Conservation (phyloP, 768 basidiomycete species). For the Tulasnella sp. region DNA sequence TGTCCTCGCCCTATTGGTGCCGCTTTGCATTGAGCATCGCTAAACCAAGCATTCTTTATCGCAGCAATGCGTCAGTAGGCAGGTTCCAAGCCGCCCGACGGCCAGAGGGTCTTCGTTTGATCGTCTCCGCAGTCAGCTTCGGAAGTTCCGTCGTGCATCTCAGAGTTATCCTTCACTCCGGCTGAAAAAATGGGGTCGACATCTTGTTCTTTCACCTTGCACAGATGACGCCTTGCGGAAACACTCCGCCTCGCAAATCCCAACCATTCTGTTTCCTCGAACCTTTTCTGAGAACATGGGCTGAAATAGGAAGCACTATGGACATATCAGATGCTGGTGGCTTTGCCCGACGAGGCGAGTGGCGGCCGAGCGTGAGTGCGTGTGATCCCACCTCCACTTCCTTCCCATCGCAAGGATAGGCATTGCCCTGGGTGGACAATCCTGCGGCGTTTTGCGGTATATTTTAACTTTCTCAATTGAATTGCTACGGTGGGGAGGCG, state of each 20-base stretch:
- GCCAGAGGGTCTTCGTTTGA: background rate
- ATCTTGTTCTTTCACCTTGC: background rate
- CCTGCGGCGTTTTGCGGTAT: background rate
- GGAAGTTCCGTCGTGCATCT: background rate
- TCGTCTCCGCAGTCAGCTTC: background rate
- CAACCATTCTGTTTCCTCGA: background rate
- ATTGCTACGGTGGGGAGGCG: background rate
- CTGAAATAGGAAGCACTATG: background rate
- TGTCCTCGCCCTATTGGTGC: background rate
- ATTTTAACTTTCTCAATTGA: background rate
- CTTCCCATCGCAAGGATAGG: background rate
- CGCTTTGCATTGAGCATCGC: background rate
- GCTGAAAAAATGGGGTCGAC: background rate
- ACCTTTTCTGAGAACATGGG: background rate
- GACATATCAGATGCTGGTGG: background rate
- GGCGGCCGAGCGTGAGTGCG: background rate
- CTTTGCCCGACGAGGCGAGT: background rate
- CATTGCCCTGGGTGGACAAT: background rate
- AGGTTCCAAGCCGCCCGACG: background rate
- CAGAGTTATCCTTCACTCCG: background rate
- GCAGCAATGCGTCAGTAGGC: background rate
- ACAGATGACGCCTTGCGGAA: background rate
- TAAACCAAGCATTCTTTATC: background rate
- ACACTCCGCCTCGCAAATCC: background rate
- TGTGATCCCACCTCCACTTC: background rate